Conservation (phyloP, 2,329 filamentous ascomycete genomes). For the Aspergillus sp. region DNA sequence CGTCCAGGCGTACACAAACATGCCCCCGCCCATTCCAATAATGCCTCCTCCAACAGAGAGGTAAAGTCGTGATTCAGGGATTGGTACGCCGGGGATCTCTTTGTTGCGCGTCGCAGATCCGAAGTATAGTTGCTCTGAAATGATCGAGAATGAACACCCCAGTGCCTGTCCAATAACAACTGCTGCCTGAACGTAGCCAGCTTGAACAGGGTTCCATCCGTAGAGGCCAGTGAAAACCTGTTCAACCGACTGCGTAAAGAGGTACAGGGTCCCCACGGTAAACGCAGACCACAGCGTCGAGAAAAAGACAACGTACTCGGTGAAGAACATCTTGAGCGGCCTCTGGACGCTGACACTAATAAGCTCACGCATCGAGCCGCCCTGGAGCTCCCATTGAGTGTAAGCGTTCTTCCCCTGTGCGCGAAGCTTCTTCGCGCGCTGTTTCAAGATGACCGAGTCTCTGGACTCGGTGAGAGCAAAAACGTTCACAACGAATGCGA, state of each 20-base stretch:
- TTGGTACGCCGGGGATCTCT: constrained; percentile 37
- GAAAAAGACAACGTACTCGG: constrained; percentile 41
- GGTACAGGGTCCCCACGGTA: constrained; percentile 41
- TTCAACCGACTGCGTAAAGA: constrained; percentile 41
- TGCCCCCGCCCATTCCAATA: constrained; percentile 31
- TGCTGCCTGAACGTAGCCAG: constrained; percentile 39
- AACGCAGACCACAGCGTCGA: constrained; percentile 44
- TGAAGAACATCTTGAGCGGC: constrained; percentile 35
- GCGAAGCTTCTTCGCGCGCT: constrained; percentile 34
- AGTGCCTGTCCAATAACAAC: constrained; percentile 41
- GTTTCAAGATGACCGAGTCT: constrained; percentile 37
- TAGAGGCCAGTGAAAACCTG: constrained; percentile 38
- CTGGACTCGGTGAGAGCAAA: constrained; percentile 40
- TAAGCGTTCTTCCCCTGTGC: constrained; percentile 26
- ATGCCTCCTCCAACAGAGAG: constrained; percentile 32
- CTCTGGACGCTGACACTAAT: constrained; percentile 34
- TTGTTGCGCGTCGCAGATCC: constrained; percentile 32
- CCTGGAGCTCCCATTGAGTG: constrained; percentile 34
- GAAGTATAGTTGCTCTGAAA: constrained; percentile 25
- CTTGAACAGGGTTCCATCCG: constrained; percentile 24
- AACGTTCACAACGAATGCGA: constrained; percentile 36
- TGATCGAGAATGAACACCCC: constrained; percentile 34
- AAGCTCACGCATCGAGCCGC: constrained; percentile 25
- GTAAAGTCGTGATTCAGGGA: constrained; percentile 45
- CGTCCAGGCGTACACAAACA: constrained; percentile 37